Evolutionary conservation across 352 stramenopile genomes (phyloP), one percentile per base, ranked within the genome.

Genomic region (Phytophthora citrophthora): DNA sequence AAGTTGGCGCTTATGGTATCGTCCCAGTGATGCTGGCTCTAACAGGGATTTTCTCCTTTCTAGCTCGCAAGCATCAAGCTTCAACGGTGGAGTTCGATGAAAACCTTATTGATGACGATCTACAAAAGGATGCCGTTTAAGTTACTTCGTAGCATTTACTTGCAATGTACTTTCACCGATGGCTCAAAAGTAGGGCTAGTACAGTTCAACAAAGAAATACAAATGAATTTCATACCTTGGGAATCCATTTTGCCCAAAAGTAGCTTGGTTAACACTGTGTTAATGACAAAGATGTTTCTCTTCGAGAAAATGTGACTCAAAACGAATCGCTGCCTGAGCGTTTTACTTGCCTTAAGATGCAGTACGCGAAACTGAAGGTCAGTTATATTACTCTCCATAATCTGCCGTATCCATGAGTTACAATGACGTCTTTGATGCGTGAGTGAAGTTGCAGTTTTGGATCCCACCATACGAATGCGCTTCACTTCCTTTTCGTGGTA

Each of bases 1-100:
- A 77, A 6, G 47, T 83, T 13, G 63, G 70, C 10, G 76, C 77
- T 12, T 71, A 70, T 31, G 76, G 71, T 4, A 69, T 88, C 8
- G 41, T 72, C 12, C 61, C 51, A 13, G 55, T 16, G n/a, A 53
- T 48, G 3, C 24, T 68, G 8, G 2, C 65, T 4, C 34, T 63
- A 4, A 31, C 64, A 7, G 45, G 39, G 5, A 5, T 71, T 6
- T 74, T 75, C 39, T 56, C 50, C 2, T 75, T 24, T 32, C 46
- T 71, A 1, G 51, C 55, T 20, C 55, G 50, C 31, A 54, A 16
- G 10, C 34, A 59, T 1, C 2, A 15, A n/a, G n/a, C 15, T 7
- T 12, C 27, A 34, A 27, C n/a, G 2, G 60, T 64, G 39, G 32
- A 70, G 5, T 10, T 74, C 12, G 54, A 74, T 32, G 38, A 60